These are phyloP conservation scores for Orbilia blumenaviensis DNA, from an alignment of 2,329 filamentous ascomycete species.

Conservation along the genomic window DNA sequence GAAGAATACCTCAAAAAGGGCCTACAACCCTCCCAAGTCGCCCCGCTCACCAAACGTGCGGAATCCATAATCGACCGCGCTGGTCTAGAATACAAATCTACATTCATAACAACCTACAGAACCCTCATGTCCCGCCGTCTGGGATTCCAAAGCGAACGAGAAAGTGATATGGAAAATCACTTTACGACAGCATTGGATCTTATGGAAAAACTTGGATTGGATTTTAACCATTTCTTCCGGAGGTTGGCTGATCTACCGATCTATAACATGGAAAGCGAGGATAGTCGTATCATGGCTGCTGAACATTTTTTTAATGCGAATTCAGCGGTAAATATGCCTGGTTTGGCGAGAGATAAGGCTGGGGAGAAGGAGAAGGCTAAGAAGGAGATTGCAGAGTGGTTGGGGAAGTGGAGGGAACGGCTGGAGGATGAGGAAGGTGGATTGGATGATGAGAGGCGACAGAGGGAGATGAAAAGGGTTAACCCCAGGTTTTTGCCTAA, in stretches of 20 bases:
- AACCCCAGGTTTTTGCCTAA: slow-evolving; percentile 94
- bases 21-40: slow-evolving; percentile 73
- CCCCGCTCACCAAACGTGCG: slow-evolving; percentile 78
- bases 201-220: slow-evolving; percentile 81
- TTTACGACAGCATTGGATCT: slow-evolving; percentile 85
- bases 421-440: slow-evolving; percentile 62
- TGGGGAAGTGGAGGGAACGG: slow-evolving; percentile 75
- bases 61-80: slow-evolving; percentile 82
- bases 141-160: slow-evolving; percentile 75
- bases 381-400: slow-evolving; percentile 77
- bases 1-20: slow-evolving; percentile 76
- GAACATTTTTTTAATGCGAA: slow-evolving; percentile 79
- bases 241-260: slow-evolving; percentile 73
- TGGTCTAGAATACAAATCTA: slow-evolving; percentile 86
- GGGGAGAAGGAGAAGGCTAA: slow-evolving; percentile 70
- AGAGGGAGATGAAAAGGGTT: slow-evolving; percentile 76
- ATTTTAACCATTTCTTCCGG: slow-evolving; percentile 95
- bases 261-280: slow-evolving; percentile 71
- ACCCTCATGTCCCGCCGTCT: slow-evolving; percentile 81
- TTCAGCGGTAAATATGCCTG: slow-evolving; percentile 42
- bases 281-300: slow-evolving; percentile 72
- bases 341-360: slow-evolving; percentile 68
- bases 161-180: slow-evolving; percentile 79
- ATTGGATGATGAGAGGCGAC: slow-evolving; percentile 71
- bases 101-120: slow-evolving; percentile 91